Base-by-base conservation (phyloP, 2,329 filamentous ascomycete genomes). In the Colletotrichum sp. region DNA sequence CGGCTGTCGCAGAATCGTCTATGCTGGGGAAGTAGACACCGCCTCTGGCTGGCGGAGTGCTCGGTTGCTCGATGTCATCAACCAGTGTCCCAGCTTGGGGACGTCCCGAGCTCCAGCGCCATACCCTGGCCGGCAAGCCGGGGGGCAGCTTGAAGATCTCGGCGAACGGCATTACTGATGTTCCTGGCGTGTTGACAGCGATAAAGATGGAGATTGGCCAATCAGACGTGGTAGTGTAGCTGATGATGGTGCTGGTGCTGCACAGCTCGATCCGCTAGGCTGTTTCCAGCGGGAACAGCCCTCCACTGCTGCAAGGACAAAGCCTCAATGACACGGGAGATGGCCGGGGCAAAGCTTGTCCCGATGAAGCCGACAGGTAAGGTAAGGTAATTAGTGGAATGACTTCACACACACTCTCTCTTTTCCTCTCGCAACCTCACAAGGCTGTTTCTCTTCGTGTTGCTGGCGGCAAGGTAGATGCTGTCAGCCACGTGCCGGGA, bases 31-130 rank as follows among this genome's bases (percentile, higher is more conserved):
- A 48, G 70, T 75, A 73, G 73, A 73, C 70, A 73, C 73, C 73
- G 70, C 73, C 73, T 69, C 73, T 73, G 57, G 70, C 70, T 59
- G 73, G 64, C 71, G 36, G 66, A 71, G 71, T 76, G 75, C 67
- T 75, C 66, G 75, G 75, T 76, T 71, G 75, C 57, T 76, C 75
- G 75, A 76, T 76, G 75, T 76, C 75, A 75, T 75, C 72, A 67
- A 76, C 55, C 60, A 39, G 59, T 39, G 59, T 62, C 18, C 72
- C 71, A 71, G 32, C 22, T 30, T 71, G 71, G 66, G 75, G 66
- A 76, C 74, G 70, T 71, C 67, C 75, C 34, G 66, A 71, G 75
- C 75, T 75, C 75, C 75, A 75, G 66, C 67, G 75, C 75, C 75
- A 76, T 32, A 68, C 74, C 70, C 67, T 75, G 75, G 48, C 65